Conservation (phyloP, 306 rosid species). For the Rubus idaeus region DNA sequence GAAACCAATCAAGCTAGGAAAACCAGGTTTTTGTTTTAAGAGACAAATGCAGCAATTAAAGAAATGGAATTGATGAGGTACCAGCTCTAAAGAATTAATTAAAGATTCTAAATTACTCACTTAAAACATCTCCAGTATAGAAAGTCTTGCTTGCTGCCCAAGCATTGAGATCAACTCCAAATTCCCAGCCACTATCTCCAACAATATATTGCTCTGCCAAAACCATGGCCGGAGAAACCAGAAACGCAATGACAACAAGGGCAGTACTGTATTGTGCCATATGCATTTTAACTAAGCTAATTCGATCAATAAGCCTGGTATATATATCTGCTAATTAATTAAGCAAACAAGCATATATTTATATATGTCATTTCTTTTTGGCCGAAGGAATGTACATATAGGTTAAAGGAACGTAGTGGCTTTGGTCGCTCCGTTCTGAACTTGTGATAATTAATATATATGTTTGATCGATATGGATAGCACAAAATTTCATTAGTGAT, state of each 20-base stretch:
- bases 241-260: not conserved
- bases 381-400: too few species aligned
- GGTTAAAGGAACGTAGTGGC: too few species aligned
- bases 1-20: too few species aligned
- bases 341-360: too few species aligned
- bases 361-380: too few species aligned
- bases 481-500: not conserved
- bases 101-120: not conserved
- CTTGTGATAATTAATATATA: too few species aligned
- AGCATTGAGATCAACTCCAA: not conserved
- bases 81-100: too few species aligned
- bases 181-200: not conserved
- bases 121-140: not conserved
- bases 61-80: too few species aligned
- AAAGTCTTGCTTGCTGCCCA: not conserved
- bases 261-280: not conserved
- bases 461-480: not conserved
- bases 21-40: too few species aligned
- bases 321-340: too few species aligned
- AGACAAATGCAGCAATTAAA: too few species aligned
- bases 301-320: not conserved
- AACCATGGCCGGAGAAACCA: not conserved
- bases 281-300: not conserved
- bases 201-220: not conserved
- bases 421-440: too few species aligned